These are phyloP conservation scores for Geum urbanum DNA, from an alignment of 306 rosid species.

Conservation along the genomic window DNA sequence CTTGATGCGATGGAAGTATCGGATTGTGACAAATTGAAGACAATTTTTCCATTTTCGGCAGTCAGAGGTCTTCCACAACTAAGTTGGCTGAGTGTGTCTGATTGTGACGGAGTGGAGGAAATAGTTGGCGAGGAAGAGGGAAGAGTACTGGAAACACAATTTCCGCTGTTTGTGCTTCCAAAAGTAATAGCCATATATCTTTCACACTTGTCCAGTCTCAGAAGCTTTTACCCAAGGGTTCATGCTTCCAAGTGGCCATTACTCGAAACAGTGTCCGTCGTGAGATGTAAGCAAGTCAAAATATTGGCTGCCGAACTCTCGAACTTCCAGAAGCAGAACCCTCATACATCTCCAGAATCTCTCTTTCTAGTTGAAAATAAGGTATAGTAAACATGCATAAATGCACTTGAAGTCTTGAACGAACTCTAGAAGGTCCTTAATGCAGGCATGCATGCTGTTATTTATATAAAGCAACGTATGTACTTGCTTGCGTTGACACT, in stretches of 20 bases:
- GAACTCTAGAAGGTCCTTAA: too few relatives aligned
- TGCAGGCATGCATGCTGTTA: too few relatives aligned
- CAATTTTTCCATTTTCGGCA: background rate
- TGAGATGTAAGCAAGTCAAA: background rate
- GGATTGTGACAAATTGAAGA: background rate
- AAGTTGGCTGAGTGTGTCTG: fast-evolving
- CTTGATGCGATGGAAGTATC: background rate
- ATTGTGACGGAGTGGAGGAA: background rate
- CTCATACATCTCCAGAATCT: background rate
- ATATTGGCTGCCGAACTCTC: background rate
- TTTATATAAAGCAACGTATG: too few relatives aligned
- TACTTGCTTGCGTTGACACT: too few relatives aligned
- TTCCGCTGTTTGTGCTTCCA: background rate
- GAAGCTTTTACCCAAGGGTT: background rate
- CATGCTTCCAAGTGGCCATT: background rate
- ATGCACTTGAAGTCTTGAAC: too few relatives aligned
- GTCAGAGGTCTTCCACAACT: background rate
- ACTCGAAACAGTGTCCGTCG: fast-evolving
- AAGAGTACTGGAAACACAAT: background rate
- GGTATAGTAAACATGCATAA: too few relatives aligned
- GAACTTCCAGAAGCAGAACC: background rate
- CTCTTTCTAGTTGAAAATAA: background rate
- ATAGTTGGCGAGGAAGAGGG: background rate
- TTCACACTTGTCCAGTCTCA: fast-evolving
- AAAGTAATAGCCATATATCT: background rate